Evolutionary conservation across 2,329 filamentous ascomycete genomes (phyloP), one percentile per base, ranked within the genome.

Genomic region (Gaeumannomyces tritici): DNA sequence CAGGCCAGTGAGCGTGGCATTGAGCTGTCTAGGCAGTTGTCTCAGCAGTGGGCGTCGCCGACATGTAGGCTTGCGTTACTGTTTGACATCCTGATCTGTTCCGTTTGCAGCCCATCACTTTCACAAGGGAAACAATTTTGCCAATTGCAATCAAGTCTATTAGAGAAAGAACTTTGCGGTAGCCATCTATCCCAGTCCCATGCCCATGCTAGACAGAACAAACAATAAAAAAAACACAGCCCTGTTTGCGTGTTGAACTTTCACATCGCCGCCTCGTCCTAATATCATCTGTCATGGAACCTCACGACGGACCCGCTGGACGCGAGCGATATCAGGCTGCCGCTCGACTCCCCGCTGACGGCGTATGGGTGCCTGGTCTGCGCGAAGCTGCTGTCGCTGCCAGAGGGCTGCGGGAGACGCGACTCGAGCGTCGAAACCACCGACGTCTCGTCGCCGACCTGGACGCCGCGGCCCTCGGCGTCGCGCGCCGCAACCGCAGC

Each of bases 221-320:
- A 51, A 51, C 42, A 51, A 8, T n/a, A 21, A 13, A 31, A 31
- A 33, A 33, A 51, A 51, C 42, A 51, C 42, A 51, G 42, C 42
- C 42, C 42, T 51, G 42, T 51, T 51, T n/a, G 42, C 42, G 42
- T 51, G 42, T 51, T 51, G 21, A 13, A 21, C 15, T 18, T 7
- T 33, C 31, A 51, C n/a, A 21, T n/a, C 42, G 4, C n/a, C 42
- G 21, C n/a, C 18, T 9, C 8, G 8, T 33, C 33, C 12, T 35
- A 12, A 35, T 12, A n/a, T 51, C 18, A 65, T 21, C 70, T 65
- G 29, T 72, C 78, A 15, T 80, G 75, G 33, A 83, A 72, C 9
- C 81, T 76, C 56, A 83, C 81, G 5, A 83, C 79, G 7, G 77
- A 80, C 8, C 73, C 75, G 2, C 67, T 72, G 15, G 76, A 77